Conservation (phyloP, 352 stramenopile species). For the Phytophthora kernoviae region DNA sequence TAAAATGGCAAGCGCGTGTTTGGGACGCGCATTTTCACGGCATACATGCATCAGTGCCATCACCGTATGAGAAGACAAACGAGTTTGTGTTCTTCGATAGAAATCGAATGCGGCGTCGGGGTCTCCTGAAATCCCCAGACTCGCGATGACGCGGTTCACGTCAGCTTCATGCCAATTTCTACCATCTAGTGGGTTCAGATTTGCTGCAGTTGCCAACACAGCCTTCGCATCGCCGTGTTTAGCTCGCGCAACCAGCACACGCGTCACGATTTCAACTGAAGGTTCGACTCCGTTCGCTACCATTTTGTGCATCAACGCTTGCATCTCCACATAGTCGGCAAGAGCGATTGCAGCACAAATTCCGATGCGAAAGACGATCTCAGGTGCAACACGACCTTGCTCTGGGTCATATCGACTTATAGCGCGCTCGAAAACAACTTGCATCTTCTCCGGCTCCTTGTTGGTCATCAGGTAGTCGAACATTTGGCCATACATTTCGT, state of each 20-base stretch:
- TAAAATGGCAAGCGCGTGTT: constrained; percentile 56
- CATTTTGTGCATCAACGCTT: constrained; percentile 49
- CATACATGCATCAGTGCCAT: constrained; percentile 57
- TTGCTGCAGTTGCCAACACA: constrained; percentile 39
- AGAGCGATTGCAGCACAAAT: constrained; percentile 46
- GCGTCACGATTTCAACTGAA: constrained; percentile 50
- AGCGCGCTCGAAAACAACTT: constrained; percentile 36
- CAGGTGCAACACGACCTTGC: constrained; percentile 26
- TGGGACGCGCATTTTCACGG: constrained; percentile 34
- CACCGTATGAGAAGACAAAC: constrained; percentile 50
- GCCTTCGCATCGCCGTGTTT: constrained; percentile 32
- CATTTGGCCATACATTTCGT: constrained; percentile 50
- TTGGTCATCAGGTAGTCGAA: constrained; percentile 38
- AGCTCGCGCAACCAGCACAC: constrained; percentile 51
- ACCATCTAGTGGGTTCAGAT: constrained; percentile 30
- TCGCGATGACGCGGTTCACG: constrained; percentile 58
- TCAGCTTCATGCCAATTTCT: constrained; percentile 50
- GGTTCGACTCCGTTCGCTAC: constrained; percentile 21
- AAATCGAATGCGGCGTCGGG: constrained; percentile 66
- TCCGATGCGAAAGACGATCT: constrained; percentile 70
- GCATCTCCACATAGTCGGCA: constrained; percentile 34
- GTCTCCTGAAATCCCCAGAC: constrained; percentile 40
- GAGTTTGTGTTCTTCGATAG: constrained; percentile 47
- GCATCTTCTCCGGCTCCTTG: constrained; percentile 27
- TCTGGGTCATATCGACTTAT: constrained; percentile 33